These are phyloP conservation scores for Annona squamosa DNA, from an alignment of 164 flowering plant species.

Conservation along the genomic window DNA sequence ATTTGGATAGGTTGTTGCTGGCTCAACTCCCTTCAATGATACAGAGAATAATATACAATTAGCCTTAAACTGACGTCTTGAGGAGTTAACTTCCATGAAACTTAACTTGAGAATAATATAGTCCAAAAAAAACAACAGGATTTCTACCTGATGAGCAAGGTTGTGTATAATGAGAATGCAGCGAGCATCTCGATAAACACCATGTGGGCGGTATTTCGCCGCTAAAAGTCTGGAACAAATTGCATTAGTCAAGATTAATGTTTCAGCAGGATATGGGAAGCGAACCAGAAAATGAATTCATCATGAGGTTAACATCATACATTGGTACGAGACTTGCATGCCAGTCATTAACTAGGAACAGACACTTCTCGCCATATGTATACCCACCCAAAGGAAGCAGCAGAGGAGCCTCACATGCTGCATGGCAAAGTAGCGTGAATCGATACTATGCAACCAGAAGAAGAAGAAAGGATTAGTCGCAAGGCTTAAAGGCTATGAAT, in stretches of 20 bases:
- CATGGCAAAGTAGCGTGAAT: constrained; percentile 86
- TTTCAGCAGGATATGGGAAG: neutral
- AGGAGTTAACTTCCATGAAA: neutral
- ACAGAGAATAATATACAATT: neutral
- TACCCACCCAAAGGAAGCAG: constrained; percentile 89
- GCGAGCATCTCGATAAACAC: constrained; percentile 83
- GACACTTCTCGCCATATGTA: constrained; percentile 82
- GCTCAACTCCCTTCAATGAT: constrained; percentile 81
- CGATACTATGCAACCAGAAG: constrained; percentile 57
- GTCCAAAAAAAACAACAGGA: neutral
- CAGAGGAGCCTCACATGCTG: constrained; percentile 97
- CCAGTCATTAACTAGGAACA: constrained; percentile 96
- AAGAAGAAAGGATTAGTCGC: neutral
- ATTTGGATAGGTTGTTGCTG: constrained; percentile 61
- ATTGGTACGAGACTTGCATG: constrained; percentile 94
- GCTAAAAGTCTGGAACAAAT: constrained; percentile 61
- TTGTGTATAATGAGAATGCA: constrained; percentile 85
- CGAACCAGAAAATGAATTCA: neutral
- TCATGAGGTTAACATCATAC: constrained; percentile 31
- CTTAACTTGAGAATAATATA: neutral
- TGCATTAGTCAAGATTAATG: neutral
- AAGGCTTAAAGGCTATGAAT: neutral
- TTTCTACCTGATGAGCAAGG: constrained; percentile 70
- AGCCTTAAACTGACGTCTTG: neutral
- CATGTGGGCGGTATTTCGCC: constrained; percentile 80